Base-by-base conservation (phyloP, 2,329 filamentous ascomycete species). In the Karstenula rhodostoma region DNA sequence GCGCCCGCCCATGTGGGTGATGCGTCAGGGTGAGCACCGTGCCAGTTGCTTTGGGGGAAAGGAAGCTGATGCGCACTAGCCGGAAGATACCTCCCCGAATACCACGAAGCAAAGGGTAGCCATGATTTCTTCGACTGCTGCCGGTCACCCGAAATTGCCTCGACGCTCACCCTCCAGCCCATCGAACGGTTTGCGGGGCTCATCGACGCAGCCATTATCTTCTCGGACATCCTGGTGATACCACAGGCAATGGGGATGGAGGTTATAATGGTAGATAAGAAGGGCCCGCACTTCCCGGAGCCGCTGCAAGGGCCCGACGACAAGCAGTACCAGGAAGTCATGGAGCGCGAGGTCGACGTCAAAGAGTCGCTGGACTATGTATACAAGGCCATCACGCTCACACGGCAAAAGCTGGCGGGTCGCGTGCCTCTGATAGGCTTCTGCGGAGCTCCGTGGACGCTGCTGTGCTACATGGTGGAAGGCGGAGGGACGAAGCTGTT, bases 391-490 rank as follows among this genome's bases (percentile, higher is more conserved):
- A 96, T 99, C 66, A 96, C 93, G 0, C 78, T 97, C 73, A 98
- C 95, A 27, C 86, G 95, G 68, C 86, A 92, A 77, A 97, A 97
- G 84, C 82, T 99, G 55, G 85, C 89, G 50, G 95, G 95, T 0
- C 86, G 93, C 48, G 95, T 99, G 33, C 95, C 95, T 6, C 81
- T 99, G 66, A 96, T 97, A 76, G 95, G 95, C 37, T 99, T 99
- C 82, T 97, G 94, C 72, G 95, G 95, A 57, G 94, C 95, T 8
- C 95, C 95, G 0, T 99, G 95, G 93, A 99, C 95, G 2, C 80
- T 99, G 61, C 86, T 99, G 73, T 97, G 94, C 83, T 99, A 99
- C 82, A 99, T 99, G 95, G 93, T 98, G 19, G 95, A 99, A 80
- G 95, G 95, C 17, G 95, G 95, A 50, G 95, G 95, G 46, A 96